phyloP scores from a whole-genome alignment of 202 grass and related monocot species.

The Setaria viridis region DNA sequence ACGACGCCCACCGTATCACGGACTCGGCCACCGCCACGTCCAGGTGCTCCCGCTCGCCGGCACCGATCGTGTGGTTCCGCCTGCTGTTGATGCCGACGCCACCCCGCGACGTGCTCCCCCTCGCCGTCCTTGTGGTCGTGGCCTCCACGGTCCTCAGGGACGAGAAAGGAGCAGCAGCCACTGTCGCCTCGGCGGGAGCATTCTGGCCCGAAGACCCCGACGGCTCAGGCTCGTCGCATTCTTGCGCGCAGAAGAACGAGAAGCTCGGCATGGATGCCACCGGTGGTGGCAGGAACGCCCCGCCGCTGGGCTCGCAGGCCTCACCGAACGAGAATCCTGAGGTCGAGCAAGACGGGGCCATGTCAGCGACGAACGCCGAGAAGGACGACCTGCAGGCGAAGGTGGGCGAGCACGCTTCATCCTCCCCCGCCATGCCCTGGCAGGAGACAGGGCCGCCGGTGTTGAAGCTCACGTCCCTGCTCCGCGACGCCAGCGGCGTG shows the following conservation, averaged over 20 bases:
- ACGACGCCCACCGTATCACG: slow-evolving; percentile 91
- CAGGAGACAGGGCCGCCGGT: slow-evolving; percentile 48
- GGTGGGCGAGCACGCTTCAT: slow-evolving; percentile 59
- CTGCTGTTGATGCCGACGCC: slow-evolving; percentile 45
- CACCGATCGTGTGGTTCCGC: slow-evolving; percentile 83
- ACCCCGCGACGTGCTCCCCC: slow-evolving; percentile 7
- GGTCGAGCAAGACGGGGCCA: slow-evolving; percentile 26
- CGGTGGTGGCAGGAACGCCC: slow-evolving; percentile 34
- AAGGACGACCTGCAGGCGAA: slow-evolving; percentile 74
- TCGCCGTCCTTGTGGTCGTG: slow-evolving; percentile 5
- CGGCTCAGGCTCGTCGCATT: slow-evolving; percentile 28
- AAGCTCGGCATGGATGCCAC: slow-evolving; percentile 71
- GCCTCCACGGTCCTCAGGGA: slow-evolving; percentile 29
- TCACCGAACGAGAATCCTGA: slow-evolving; percentile 65
- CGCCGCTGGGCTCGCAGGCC: neutral
- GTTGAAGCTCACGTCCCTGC: slow-evolving; percentile 82
- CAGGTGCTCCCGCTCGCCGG: slow-evolving; percentile 67
- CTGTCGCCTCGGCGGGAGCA: neutral
- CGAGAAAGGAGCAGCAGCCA: neutral
- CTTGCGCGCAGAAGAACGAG: slow-evolving; percentile 61
- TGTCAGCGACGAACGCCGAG: slow-evolving; percentile 41
- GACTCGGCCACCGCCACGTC: slow-evolving; percentile 76
- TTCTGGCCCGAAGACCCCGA: neutral
- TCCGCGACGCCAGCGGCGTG: slow-evolving; percentile 40
- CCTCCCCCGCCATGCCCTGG: slow-evolving; percentile 43